These are phyloP conservation scores for Cyanidiococcus yangmingshanensis DNA, from an alignment of 23 red algal species.

Conservation along the genomic window DNA sequence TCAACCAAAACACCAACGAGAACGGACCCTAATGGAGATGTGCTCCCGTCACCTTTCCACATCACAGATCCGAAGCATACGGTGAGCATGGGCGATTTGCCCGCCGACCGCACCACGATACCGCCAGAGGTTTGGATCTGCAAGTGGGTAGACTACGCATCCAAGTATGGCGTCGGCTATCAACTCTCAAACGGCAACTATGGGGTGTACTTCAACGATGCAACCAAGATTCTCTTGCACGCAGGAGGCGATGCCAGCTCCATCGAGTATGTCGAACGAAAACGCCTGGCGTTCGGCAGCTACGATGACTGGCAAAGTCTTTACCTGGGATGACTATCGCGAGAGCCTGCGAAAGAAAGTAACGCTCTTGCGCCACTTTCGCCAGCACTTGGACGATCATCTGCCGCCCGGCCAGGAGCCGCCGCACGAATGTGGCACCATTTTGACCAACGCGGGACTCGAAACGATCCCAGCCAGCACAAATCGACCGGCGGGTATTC, in stretches of 20 bases:
- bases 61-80: constrained; percentile 4
- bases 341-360: constrained; percentile 21
- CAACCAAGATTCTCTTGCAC: constrained; percentile 18
- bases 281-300: constrained; percentile 15
- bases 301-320: constrained; percentile 14
- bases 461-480: too few species aligned
- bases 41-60: constrained; percentile 8
- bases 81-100: constrained; percentile 1
- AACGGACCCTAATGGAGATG: too few species aligned
- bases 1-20: too few species aligned
- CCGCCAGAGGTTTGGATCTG: constrained; percentile 23
- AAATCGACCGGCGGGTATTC: too few species aligned
- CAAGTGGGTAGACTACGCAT: constrained; percentile 32
- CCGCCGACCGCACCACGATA: not conserved
- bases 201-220: constrained; percentile 35
- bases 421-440: not conserved
- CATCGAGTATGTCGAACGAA: constrained; percentile 13
- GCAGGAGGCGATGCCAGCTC: not conserved
- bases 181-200: constrained; percentile 11
- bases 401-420: constrained; percentile 18
- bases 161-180: constrained; percentile 34
- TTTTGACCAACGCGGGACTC: not conserved
- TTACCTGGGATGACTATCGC: not conserved
- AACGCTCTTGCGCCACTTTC: constrained; percentile 27
- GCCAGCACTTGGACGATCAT: constrained; percentile 22